phyloP scores from a whole-genome alignment of 805 yeast genomes.

The Isabelozyma rhagii region DNA sequence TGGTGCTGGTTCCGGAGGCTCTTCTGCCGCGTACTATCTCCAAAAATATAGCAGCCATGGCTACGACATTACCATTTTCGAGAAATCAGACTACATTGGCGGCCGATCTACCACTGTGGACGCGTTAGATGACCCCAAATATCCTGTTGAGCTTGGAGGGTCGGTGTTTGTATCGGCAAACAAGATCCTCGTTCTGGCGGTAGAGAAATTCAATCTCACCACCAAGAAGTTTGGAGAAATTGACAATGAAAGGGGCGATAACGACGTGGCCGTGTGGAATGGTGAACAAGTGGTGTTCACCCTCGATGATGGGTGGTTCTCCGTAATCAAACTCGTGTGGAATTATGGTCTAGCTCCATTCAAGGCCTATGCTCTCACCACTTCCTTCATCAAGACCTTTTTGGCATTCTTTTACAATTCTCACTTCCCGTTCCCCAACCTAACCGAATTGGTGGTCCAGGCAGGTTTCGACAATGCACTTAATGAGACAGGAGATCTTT shows the following conservation, averaged over 20 bases:
- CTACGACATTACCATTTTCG: constrained; percentile 42
- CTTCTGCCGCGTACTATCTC: constrained; percentile 45
- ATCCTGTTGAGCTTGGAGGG: constrained; percentile 42
- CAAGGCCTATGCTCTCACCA: constrained; percentile 13
- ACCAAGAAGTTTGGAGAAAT: constrained; percentile 7
- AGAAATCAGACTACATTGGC: constrained; percentile 37
- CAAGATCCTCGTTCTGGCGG: constrained; percentile 34
- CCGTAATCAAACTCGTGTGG: constrained; percentile 15
- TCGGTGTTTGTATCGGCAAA: constrained; percentile 42
- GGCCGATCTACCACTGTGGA: constrained; percentile 42
- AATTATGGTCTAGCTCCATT: constrained; percentile 26
- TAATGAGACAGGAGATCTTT: constrained; percentile 16
- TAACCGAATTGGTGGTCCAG: constrained; percentile 11
- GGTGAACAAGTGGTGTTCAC: constrained; percentile 16
- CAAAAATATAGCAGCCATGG: constrained; percentile 30
- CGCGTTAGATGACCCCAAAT: constrained; percentile 9
- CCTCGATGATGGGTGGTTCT: constrained; percentile 3
- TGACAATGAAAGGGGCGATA: constrained; percentile 5
- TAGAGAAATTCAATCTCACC: constrained; percentile 28
- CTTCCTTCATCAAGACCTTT: constrained; percentile 21
- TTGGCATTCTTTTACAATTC: constrained; percentile 22
- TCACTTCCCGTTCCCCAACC: constrained; percentile 34
- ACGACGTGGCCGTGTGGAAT: constrained; percentile 32
- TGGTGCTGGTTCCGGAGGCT: constrained; percentile 54
- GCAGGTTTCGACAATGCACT: constrained; percentile 23